A percentile compares a stretch with the other conserved stretches of the same genome.
phyloP scores from a whole-genome alignment of 768 basidiomycete species.

The Boletales sp. region DNA sequence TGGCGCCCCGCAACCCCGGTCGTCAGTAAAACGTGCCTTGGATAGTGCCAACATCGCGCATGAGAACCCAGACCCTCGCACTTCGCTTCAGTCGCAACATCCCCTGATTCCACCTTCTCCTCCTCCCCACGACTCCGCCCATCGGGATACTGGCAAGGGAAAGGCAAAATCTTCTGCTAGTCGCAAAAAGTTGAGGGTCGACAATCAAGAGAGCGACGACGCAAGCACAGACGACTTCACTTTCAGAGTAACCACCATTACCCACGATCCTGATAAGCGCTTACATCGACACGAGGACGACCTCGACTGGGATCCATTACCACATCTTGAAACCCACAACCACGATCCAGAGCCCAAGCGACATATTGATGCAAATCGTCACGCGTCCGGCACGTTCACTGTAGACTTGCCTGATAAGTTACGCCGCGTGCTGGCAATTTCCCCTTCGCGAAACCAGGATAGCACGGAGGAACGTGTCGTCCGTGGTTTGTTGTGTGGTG shows the following conservation, averaged over 20 bases:
- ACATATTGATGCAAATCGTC: constrained; percentile 27
- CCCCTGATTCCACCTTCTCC: constrained; percentile 66
- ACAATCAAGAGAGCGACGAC: constrained; percentile 27
- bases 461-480: constrained; percentile 52
- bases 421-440: constrained; percentile 60
- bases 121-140: constrained; percentile 40
- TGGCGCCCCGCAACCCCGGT: constrained; percentile 14
- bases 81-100: constrained; percentile 17
- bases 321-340: constrained; percentile 20
- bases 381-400: constrained; percentile 40
- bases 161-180: constrained; percentile 33
- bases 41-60: constrained; percentile 28
- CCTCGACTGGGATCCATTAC: constrained; percentile 30
- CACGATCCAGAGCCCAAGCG: constrained; percentile 15
- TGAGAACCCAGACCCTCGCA: constrained; percentile 3
- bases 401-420: constrained; percentile 66
- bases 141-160: constrained; percentile 35
- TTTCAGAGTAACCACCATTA: constrained; percentile 21
- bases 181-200: constrained; percentile 52
- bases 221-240: constrained; percentile 17
- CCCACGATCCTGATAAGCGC: constrained; percentile 10
- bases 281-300: constrained; percentile 9
- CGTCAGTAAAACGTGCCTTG: constrained; percentile 45
- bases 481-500: constrained; percentile 57
- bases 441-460: constrained; percentile 40